Percentiles rank a stretch among this genome's conserved stretches.
Conservation (phyloP, 257 asterid genomes). For the Solanum arcanum region DNA sequence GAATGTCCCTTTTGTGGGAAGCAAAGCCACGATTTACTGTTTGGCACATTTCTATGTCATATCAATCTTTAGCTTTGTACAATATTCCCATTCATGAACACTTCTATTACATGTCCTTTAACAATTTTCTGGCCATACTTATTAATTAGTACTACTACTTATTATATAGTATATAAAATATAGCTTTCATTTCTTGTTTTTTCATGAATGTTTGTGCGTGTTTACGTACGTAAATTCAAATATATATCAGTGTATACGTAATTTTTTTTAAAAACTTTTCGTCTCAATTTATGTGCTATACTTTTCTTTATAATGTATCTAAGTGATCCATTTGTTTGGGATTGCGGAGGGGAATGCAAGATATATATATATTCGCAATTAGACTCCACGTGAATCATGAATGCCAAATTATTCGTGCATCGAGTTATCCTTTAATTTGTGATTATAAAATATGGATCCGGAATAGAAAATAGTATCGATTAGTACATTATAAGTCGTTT, state of each 20-base stretch:
- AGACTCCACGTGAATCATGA: background rate
- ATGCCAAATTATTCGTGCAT: background rate
- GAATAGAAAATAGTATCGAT: background rate
- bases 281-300: background rate
- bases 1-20: background rate
- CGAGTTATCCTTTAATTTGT: background rate
- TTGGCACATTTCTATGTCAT: background rate
- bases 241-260: background rate
- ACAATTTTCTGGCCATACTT: background rate
- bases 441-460: background rate
- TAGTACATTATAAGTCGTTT: background rate
- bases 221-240: background rate
- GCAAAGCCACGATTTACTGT: background rate
- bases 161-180: too few relatives aligned
- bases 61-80: background rate
- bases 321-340: background rate
- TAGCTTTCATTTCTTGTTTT: background rate
- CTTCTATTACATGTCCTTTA: background rate
- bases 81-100: background rate
- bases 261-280: background rate
- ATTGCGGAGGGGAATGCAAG: background rate
- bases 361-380: too few relatives aligned
- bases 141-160: background rate
- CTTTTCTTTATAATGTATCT: background rate
- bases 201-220: background rate